Base-by-base conservation (phyloP, 352 stramenopile genomes). In the Globisporangium spiculum region DNA sequence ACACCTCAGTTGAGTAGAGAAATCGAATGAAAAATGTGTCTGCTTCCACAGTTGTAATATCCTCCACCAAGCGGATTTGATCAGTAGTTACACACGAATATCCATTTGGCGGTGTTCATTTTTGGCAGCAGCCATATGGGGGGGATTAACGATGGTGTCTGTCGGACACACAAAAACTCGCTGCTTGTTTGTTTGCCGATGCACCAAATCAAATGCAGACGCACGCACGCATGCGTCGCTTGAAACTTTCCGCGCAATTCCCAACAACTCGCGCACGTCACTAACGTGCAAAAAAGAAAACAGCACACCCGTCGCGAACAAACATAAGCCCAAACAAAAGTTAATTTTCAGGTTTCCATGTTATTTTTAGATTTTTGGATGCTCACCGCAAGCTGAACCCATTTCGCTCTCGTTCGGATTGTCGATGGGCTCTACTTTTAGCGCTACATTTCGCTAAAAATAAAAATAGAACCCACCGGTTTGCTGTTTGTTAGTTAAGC, bases 331-430 rank as follows among this genome's bases (percentile, higher is more conserved):
- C 12, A 44, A 44, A 44, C 1, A 46, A 20, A 46, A 20, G 38
- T 26, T 6, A 38, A 64, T 63, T 53, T 63, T 53, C 22, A 56
- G 30, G n/a, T 56, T 30, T 30, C 6, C 48, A 27, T 9, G 24
- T 38, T n/a, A 24, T 34, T n/a, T 41, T n/a, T 24, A 16, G 8
- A 24, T 3, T 60, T 12, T 10, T 12, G 12, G 14, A n/a, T 24
- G 20, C 32, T 36, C 32, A 36, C 32, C 3, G 27, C 26, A 27
- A 27, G 34, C 48, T 63, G 57, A 63, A 63, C 57, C 57, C 57
- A 63, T 63, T 63, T 63, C 57, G 57, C 32, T 32, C 34, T 63
- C 57, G 20, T 20, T 63, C 32, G 52, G 57, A 53, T 63, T 53
- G 57, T 32, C 34, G 57, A 34, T 63, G 52, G 18, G 44, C 44